phyloP scores from a whole-genome alignment of 2,329 filamentous ascomycete genomes.

The Diaporthe capsici region DNA sequence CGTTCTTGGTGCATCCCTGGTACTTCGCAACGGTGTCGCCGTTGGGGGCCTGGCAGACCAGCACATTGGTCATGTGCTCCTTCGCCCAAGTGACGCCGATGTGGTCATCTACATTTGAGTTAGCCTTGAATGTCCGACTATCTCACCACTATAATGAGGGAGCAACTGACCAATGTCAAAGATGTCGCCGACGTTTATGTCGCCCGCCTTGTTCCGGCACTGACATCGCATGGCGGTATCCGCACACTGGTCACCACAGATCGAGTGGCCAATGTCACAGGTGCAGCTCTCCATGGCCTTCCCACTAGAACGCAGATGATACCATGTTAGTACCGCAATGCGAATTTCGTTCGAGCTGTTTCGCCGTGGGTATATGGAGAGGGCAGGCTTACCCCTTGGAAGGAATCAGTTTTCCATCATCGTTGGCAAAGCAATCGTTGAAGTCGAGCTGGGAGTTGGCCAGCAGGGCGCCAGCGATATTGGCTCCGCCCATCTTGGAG shows the following conservation, averaged over 20 bases:
- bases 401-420: not conserved
- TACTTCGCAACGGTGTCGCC: not conserved
- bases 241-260: not conserved
- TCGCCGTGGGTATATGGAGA: not conserved
- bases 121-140: not conserved
- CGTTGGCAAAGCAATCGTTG: constrained; percentile 21
- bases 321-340: not conserved
- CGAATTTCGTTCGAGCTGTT: not conserved
- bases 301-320: not conserved
- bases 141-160: too few species aligned
- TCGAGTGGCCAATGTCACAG: not conserved
- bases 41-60: constrained; percentile 7
- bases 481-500: not conserved
- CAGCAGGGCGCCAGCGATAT: not conserved
- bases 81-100: constrained; percentile 6
- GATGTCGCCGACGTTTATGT: not conserved
- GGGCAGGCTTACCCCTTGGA: not conserved
- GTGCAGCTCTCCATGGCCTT: not conserved
- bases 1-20: not conserved
- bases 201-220: not conserved
- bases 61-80: not conserved
- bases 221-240: not conserved
- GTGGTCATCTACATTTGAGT: constrained; percentile 1
- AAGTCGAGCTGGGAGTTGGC: constrained; percentile 19
- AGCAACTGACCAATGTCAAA: not conserved